These are phyloP conservation scores for Catenaria anguillulae DNA, from an alignment of 371 early-diverging fungal genomes.

Conservation along the genomic window DNA sequence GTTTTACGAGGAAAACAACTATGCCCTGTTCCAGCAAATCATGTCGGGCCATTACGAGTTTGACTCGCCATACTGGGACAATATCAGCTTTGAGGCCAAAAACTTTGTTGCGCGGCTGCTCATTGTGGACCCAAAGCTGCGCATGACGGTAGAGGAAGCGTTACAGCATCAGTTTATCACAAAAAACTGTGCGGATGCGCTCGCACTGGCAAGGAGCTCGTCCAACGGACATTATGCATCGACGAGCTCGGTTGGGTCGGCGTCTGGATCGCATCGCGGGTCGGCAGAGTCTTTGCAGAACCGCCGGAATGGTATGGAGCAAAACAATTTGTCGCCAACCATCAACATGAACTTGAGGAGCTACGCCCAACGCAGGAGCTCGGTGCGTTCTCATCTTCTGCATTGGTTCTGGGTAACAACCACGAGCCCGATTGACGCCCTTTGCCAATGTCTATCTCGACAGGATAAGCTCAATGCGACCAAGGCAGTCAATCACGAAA, in stretches of 20 bases:
- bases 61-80: conserved; percentile 68
- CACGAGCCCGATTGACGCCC: too few relatives aligned
- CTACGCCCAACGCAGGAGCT: neutral
- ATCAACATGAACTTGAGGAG: conserved; percentile 3
- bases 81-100: conserved; percentile 50
- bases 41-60: conserved; percentile 60
- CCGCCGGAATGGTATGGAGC: too few relatives aligned
- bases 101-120: conserved; percentile 8
- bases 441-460: too few relatives aligned
- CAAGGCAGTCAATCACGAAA: too few relatives aligned
- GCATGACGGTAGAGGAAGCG: conserved; percentile 11
- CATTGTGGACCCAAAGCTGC: conserved; percentile 10
- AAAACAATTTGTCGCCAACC: conserved; percentile 6
- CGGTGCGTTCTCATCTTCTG: neutral
- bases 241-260: neutral
- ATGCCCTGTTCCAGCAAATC: conserved; percentile 54
- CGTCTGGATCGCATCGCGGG: too few relatives aligned
- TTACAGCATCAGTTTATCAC: conserved; percentile 9
- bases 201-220: neutral
- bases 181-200: conserved; percentile 2
- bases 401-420: too few relatives aligned
- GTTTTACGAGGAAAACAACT: conserved; percentile 55
- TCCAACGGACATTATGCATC: neutral
- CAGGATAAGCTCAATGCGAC: neutral
- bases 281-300: too few relatives aligned